Conservation (phyloP, 257 asterid species). For the Paulownia fortunei region DNA sequence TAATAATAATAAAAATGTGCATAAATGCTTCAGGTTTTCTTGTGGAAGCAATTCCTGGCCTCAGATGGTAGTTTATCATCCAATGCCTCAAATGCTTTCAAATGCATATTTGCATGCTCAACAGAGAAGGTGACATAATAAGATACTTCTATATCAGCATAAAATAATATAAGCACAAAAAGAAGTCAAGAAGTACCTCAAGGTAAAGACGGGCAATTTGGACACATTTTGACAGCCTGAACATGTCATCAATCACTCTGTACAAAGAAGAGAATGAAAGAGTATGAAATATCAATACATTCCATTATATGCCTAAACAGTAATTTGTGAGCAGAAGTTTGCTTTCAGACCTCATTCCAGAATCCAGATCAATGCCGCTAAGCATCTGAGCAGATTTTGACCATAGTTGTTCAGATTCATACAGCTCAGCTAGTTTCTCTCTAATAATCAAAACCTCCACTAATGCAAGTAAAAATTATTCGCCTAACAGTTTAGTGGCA, state of each 20-base stretch:
- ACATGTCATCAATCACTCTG: constrained; percentile 78
- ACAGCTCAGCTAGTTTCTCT: constrained; percentile 78
- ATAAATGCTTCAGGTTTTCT: background rate
- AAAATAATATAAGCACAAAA: background rate
- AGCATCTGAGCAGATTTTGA: constrained; percentile 87
- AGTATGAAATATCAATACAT: background rate
- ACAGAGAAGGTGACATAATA: too few species aligned
- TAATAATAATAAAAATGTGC: too few species aligned
- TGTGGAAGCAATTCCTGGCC: background rate
- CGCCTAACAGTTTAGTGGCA: background rate
- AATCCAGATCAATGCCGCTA: constrained; percentile 86
- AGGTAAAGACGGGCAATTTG: constrained; percentile 84
- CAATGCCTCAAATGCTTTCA: background rate
- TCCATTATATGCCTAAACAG: background rate
- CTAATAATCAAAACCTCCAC: constrained; percentile 70
- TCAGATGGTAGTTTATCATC: background rate
- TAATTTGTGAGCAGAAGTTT: background rate
- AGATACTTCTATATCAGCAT: background rate
- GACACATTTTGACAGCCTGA: constrained; percentile 73
- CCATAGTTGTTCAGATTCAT: constrained; percentile 80
- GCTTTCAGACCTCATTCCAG: constrained; percentile 73
- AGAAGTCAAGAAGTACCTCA: constrained; percentile 54
- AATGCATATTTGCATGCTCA: too few species aligned
- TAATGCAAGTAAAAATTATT: background rate
- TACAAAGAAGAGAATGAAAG: constrained; percentile 11